phyloP scores from a whole-genome alignment of 139 green algal genomes.

The Pleodorina starrii region DNA sequence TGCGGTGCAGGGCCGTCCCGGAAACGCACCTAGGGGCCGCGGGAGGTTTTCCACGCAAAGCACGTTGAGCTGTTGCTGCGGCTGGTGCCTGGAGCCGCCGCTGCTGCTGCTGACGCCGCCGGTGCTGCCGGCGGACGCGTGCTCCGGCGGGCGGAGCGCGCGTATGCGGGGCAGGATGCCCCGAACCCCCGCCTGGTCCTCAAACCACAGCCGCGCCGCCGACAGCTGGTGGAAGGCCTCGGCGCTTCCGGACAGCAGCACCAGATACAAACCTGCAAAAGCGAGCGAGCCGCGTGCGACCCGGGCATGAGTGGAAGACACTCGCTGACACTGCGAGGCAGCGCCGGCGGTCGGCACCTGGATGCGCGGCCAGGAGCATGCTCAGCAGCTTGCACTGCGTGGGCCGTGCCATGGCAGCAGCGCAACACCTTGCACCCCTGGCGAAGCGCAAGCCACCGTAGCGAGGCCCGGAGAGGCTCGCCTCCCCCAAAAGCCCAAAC shows the following conservation, averaged over 20 bases:
- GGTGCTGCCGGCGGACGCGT: conserved; percentile 30
- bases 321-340: too few relatives aligned
- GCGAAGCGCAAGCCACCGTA: too few relatives aligned
- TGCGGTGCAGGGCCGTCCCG: too few relatives aligned
- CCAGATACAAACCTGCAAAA: conserved; percentile 64
- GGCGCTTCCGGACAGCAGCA: conserved; percentile 68
- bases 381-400: too few relatives aligned
- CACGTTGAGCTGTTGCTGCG: conserved; percentile 24
- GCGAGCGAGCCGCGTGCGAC: too few relatives aligned
- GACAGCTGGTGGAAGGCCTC: conserved; percentile 65
- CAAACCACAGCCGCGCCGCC: conserved; percentile 23
- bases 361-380: too few relatives aligned
- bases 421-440: too few relatives aligned
- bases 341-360: too few relatives aligned
- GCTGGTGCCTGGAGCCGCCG: not conserved
- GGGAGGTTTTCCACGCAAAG: conserved; percentile 54
- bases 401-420: too few relatives aligned
- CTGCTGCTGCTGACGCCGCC: not conserved
- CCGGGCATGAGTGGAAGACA: too few relatives aligned
- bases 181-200: conserved; percentile 22
- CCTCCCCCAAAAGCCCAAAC: too few relatives aligned
- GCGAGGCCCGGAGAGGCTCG: too few relatives aligned
- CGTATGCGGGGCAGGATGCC: conserved; percentile 54
- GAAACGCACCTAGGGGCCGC: conserved; percentile 37
- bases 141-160: conserved; percentile 4